Conservation (phyloP, 179 eudicot species). For the Patellifolia procumbens region DNA sequence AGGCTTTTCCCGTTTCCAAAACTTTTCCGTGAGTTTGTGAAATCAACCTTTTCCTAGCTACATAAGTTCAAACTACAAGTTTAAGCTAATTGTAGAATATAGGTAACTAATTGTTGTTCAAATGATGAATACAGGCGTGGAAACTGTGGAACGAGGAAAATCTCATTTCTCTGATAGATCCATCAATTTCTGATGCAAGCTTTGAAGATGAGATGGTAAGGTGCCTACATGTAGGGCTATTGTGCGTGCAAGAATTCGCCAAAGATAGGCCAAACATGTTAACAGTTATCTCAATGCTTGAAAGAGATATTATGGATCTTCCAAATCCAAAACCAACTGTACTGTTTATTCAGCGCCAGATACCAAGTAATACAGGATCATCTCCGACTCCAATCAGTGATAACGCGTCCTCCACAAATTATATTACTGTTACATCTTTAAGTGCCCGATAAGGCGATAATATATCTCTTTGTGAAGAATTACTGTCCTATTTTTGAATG, state of each 20-base stretch:
- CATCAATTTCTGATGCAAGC: slow-evolving; percentile 6
- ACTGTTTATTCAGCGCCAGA: slow-evolving; percentile 27
- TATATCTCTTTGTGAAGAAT: no score
- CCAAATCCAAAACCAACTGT: slow-evolving; percentile 47
- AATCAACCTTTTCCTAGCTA: no score
- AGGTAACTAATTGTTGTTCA: background rate
- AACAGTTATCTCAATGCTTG: slow-evolving; percentile 41
- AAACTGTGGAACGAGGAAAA: slow-evolving; percentile 45
- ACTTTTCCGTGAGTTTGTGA: no score
- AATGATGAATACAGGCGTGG: slow-evolving; percentile 40
- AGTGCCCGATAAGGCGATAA: slow-evolving; percentile 34
- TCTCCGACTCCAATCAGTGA: background rate
- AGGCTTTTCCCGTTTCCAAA: no score
- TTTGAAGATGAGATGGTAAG: slow-evolving; percentile 30
- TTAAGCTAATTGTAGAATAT: background rate
- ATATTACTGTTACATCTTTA: slow-evolving; percentile 28
- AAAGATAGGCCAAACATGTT: slow-evolving; percentile 46
- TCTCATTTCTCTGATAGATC: slow-evolving; percentile 22
- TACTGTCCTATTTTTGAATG: background rate
- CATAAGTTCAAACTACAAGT: background rate
- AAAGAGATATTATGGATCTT: slow-evolving; percentile 37
- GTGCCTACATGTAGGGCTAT: slow-evolving; percentile 46
- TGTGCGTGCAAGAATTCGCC: slow-evolving; percentile 49
- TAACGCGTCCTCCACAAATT: slow-evolving; percentile 27
- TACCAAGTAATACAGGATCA: background rate